Base-by-base conservation (phyloP, 108 stramenopile species). In the Skeletonema menzelii region DNA sequence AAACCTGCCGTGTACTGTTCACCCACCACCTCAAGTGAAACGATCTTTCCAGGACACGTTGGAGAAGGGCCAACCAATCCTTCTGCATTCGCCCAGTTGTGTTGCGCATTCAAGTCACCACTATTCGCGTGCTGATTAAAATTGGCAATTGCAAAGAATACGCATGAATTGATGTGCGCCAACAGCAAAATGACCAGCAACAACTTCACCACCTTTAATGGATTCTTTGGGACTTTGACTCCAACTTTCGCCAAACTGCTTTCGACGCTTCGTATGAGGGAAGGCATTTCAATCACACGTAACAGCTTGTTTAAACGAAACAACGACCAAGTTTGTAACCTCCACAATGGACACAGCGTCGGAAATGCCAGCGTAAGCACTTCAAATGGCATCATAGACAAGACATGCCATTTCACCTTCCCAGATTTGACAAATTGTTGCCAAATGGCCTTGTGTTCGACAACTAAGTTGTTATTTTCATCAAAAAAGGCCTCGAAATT, bases 1-100 rank as follows among this genome's bases (percentile, higher is more conserved):
- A 88, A 88, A 17, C 80, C 69, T n/a, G 72, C 69, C 14, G 69
- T 71, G 57, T 88, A 88, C n/a, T 68, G 70, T 44, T 65, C 66
- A 24, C 63, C 40, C 4, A 79, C 49, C 38, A 37, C 34, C 20
- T 26, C 35, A 17, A 64, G 60, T 12, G 62, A 15, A 20, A 65
- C 70, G 15, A 63, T 26, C 11, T 76, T n/a, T 17, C 75, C 80
- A 4, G 80, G 80, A 37, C 80, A 82, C 13, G 27, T 31, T 13
- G 70, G 75, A 0, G 70, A 55, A 0, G 38, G 2, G 17, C 49
- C 63, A 59, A 82, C 13, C 34, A 82, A 59, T 13, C 70, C 80
- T 35, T 76, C 55, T 10, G 38, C 40, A 26, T 72, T 76, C 3
- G 73, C 77, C 73, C 73, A 75, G 40, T 77, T 73, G 12, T 64